phyloP scores from a whole-genome alignment of 225 moss, liverwort and hornwort genomes.

The Pseudoscleropodium purum region DNA sequence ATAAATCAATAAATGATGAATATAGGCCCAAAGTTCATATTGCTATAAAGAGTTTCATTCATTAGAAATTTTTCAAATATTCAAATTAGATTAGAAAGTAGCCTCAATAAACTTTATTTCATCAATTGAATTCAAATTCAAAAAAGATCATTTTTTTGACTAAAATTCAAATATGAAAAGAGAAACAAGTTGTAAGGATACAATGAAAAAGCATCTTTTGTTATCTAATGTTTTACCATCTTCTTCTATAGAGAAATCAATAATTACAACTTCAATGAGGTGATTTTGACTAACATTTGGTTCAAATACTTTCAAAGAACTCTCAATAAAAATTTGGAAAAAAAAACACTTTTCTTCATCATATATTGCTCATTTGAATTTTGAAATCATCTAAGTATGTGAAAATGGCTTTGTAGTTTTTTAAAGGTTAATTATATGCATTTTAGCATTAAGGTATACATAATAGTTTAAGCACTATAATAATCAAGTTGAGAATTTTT shows the following conservation, averaged over 20 bases:
- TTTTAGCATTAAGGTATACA: neutral
- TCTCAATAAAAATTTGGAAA: neutral
- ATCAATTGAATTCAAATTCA: neutral
- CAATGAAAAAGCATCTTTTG: too few relatives aligned
- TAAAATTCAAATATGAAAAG: neutral
- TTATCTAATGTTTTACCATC: neutral
- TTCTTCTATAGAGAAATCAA: neutral
- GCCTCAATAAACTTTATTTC: neutral
- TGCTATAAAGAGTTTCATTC: neutral
- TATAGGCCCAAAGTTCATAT: neutral
- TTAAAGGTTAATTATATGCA: neutral
- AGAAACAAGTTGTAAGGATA: neutral
- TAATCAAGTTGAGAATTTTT: too few relatives aligned
- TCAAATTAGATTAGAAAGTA: neutral
- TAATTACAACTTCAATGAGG: neutral
- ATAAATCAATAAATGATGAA: neutral
- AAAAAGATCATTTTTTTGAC: neutral
- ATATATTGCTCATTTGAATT: neutral
- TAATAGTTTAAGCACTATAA: neutral
- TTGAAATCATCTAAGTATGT: neutral
- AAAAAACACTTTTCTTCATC: neutral
- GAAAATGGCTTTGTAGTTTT: rapidly evolving
- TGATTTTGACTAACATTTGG: neutral
- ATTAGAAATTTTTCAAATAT: neutral
- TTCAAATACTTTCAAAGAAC: neutral